A percentile compares a stretch with the other conserved stretches of the same genome.
Evolutionary conservation across 169 alveolate species (phyloP).

Genomic region (Plasmodium ovale): DNA sequence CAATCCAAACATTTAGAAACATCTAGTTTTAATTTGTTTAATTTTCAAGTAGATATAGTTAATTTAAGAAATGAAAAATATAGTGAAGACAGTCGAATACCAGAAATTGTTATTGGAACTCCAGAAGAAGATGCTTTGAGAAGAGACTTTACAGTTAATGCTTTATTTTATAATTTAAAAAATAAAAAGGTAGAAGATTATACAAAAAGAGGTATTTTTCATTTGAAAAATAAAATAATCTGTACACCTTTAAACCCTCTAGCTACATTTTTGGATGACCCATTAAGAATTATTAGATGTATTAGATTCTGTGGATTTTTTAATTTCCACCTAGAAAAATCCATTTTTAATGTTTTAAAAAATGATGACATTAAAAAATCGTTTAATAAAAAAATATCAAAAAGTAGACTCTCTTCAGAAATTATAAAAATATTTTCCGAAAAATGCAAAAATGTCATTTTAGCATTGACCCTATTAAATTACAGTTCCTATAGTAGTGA

Average conservation of each 20-base stretch:
- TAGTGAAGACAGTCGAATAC: slow-evolving; percentile 94
- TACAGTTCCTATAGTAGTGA: slow-evolving; percentile 51
- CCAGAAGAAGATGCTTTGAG: slow-evolving; percentile 97
- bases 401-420: slow-evolving; percentile 71
- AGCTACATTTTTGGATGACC: slow-evolving; percentile 97
- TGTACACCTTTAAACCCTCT: slow-evolving; percentile 95
- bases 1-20: slow-evolving; percentile 98
- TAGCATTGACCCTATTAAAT: slow-evolving; percentile 54
- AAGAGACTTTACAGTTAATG: slow-evolving; percentile 98
- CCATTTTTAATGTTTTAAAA: slow-evolving; percentile 81
- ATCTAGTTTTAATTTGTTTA: slow-evolving; percentile 93
- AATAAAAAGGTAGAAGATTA: slow-evolving; percentile 95
- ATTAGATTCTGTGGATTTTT: slow-evolving; percentile 95
- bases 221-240: slow-evolving; percentile 92
- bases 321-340: slow-evolving; percentile 86
- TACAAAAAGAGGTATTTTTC: slow-evolving; percentile 93
- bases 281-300: slow-evolving; percentile 97
- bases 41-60: slow-evolving; percentile 95
- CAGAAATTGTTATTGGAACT: slow-evolving; percentile 94
- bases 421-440: slow-evolving; percentile 53
- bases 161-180: slow-evolving; percentile 96
- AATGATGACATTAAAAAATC: slow-evolving; percentile 53
- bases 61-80: slow-evolving; percentile 97
- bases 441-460: slow-evolving; percentile 33
- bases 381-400: slow-evolving; percentile 65